Evolutionary conservation across 192 early-diverging fungal species (phyloP).

Genomic region (Coemansia sp.): DNA sequence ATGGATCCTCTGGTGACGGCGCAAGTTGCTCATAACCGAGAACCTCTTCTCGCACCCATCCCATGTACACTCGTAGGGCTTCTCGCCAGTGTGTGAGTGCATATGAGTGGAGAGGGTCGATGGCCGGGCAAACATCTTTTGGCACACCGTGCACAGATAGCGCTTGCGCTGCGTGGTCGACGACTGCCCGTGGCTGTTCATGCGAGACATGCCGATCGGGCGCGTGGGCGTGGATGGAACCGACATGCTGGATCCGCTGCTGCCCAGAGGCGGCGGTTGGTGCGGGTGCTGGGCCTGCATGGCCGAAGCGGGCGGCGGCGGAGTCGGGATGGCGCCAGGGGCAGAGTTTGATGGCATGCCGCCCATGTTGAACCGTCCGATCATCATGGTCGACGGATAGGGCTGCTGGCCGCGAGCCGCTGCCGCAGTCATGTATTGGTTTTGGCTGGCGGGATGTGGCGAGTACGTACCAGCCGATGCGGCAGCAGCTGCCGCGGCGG

Average conservation of each 20-base stretch:
- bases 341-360: constrained; percentile 1
- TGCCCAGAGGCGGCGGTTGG: constrained; percentile 1
- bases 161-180: constrained; percentile 57
- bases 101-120: constrained; percentile 53
- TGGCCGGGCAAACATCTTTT: constrained; percentile 52
- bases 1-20: constrained; percentile 64
- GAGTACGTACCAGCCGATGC: constrained; percentile 24
- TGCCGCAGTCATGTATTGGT: constrained; percentile 15
- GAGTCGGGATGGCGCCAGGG: constrained; percentile 23
- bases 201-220: constrained; percentile 19
- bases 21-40: constrained; percentile 69
- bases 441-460: constrained; percentile 15
- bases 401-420: constrained; percentile 22
- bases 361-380: constrained; percentile 36
- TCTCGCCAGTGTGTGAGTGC: constrained; percentile 56
- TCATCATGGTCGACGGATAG: constrained; percentile 43
- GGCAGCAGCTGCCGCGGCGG: constrained; percentile 30
- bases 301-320: constrained; percentile 7
- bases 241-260: constrained; percentile 15
- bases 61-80: constrained; percentile 57
- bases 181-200: constrained; percentile 34
- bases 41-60: constrained; percentile 65
- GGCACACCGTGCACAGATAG: constrained; percentile 51
- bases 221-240: constrained; percentile 31
- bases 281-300: constrained; percentile 8